Base-by-base conservation (phyloP, 1,284 basidiomycete genomes). In the Leucoagaricus sp. region DNA sequence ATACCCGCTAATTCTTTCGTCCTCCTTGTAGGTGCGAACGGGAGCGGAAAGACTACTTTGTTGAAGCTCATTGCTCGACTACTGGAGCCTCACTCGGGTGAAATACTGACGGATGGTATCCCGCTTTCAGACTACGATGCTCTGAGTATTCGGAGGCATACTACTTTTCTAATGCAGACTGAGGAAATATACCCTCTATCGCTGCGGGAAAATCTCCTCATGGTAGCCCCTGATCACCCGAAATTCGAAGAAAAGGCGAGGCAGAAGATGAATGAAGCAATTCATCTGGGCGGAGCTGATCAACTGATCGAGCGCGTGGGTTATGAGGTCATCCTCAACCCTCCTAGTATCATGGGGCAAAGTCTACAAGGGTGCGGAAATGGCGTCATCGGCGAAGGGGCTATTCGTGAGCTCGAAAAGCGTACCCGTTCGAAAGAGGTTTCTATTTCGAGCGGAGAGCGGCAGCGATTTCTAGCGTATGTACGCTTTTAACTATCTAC, bases 31-130 rank as follows among this genome's bases (percentile, higher is more conserved):
- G 82, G 82, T 9, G 61, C 60, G 10, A 81, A 79, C 58, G 81
- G 79, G 6, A 77, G 75, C 58, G 81, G 81, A 25, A 84, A 83
- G 62, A 74, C 76, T 1, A 72, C 80, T 0, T 64, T 79, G 17
- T 65, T 81, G 4, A 79, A 80, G 52, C 66, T 83, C 10, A 60
- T 84, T 17, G 67, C 73, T 2, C 69, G 78, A 2, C 58, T 81
- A 0, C 67, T 70, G 31, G 67, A 72, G 40, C 75, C 78, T 1
- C 70, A 68, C 0, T 58, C 58, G 4, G 81, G 82, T 0, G 62
- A 67, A 1, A 73, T 83, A 9, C 48, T 70, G 7, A 57, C 82
- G 21, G 74, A 82, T 53, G 73, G 68, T 23, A 34, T 63, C 12
- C 64, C 69, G 0, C 58, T 78, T 6, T 23, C 44, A 2, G 53